Conservation (phyloP, 2,329 filamentous ascomycete species). For the Xylariaceae sp. region DNA sequence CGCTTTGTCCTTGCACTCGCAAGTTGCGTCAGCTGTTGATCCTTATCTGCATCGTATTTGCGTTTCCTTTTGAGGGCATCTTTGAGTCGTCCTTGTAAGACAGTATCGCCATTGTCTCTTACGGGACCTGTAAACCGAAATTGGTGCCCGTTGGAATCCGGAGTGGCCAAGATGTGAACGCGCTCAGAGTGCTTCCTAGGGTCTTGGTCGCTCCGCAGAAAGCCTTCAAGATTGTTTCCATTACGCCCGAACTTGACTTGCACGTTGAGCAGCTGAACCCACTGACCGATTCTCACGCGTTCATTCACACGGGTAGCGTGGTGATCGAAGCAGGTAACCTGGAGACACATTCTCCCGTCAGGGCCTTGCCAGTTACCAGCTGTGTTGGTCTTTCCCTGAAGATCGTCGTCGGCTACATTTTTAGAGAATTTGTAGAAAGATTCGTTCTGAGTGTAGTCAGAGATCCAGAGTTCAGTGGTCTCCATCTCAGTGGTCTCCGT, state of each 20-base stretch:
- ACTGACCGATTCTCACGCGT: conserved; percentile 49
- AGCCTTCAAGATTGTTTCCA: conserved; percentile 59
- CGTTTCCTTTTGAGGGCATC: conserved; percentile 55
- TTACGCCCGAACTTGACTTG: conserved; percentile 54
- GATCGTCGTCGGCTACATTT: conserved; percentile 40
- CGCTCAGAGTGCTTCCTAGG: conserved; percentile 35
- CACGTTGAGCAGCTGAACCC: conserved; percentile 64
- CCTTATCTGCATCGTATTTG: conserved; percentile 47
- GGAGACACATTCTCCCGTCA: conserved; percentile 62
- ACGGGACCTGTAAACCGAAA: too few relatives aligned
- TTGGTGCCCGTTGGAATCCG: conserved; percentile 36
- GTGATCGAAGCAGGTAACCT: conserved; percentile 62
- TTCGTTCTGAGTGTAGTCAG: conserved; percentile 73
- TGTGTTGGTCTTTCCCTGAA: conserved; percentile 43
- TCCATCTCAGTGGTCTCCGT: conserved; percentile 28
- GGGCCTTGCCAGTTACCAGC: conserved; percentile 61
- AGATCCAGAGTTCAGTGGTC: conserved; percentile 60
- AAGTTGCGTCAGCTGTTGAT: conserved; percentile 17
- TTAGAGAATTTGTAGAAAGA: conserved; percentile 47
- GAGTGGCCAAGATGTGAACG: conserved; percentile 49
- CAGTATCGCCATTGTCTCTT: conserved; percentile 36
- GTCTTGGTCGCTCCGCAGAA: conserved; percentile 53
- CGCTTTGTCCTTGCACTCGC: conserved; percentile 11
- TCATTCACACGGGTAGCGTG: conserved; percentile 54
- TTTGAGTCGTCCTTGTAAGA: conserved; percentile 44